Evolutionary conservation across 2,329 filamentous ascomycete species (phyloP).

Genomic region (Akanthomyces muscarius): DNA sequence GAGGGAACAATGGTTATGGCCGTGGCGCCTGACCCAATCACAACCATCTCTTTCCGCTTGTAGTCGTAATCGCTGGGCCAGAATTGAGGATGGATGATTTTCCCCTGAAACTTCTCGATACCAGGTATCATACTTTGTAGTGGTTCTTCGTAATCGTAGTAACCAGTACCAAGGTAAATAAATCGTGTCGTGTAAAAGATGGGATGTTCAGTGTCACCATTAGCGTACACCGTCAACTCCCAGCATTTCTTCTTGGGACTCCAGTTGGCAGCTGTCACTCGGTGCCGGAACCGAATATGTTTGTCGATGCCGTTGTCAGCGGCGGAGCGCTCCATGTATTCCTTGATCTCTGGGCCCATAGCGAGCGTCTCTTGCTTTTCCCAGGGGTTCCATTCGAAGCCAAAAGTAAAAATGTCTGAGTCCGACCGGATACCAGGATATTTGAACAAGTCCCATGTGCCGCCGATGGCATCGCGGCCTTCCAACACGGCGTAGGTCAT

Average conservation of each 20-base stretch:
- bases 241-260: conserved; percentile 52
- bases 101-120: conserved; percentile 62
- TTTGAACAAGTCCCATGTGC: conserved; percentile 75
- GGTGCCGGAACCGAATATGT: conserved; percentile 50
- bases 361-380: conserved; percentile 44
- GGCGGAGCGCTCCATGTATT: conserved; percentile 52
- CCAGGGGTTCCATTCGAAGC: conserved; percentile 72
- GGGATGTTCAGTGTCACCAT: neutral
- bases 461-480: conserved; percentile 60
- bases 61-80: conserved; percentile 70
- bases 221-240: conserved; percentile 37
- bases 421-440: conserved; percentile 65
- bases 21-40: conserved; percentile 77
- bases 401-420: conserved; percentile 58
- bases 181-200: conserved; percentile 45
- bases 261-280: conserved; percentile 49
- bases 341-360: conserved; percentile 46
- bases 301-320: conserved; percentile 47
- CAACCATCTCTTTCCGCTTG: conserved; percentile 61
- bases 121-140: conserved; percentile 61
- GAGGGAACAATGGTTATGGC: conserved; percentile 72
- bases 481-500: conserved; percentile 63
- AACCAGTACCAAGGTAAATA: conserved; percentile 59
- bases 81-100: conserved; percentile 67
- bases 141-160: conserved; percentile 68